phyloP scores from a whole-genome alignment of 805 yeast genomes.

The Candida coleopterorum region DNA sequence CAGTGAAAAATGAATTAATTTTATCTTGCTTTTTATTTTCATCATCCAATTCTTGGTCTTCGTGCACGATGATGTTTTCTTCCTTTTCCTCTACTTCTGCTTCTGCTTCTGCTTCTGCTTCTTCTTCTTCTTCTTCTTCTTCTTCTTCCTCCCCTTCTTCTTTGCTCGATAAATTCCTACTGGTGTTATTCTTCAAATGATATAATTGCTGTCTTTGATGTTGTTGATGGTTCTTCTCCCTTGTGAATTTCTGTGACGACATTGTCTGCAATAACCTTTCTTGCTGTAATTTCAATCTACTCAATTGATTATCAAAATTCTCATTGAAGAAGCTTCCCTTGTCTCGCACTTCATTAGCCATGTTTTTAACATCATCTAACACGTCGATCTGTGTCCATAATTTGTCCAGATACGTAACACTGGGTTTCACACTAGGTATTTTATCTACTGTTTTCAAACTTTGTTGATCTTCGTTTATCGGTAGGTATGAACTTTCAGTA shows the following conservation, averaged over 20 bases:
- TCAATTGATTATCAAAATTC: constrained; percentile 47
- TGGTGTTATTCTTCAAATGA: constrained; percentile 5
- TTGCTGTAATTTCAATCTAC: constrained; percentile 55
- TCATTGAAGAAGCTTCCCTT: constrained; percentile 49
- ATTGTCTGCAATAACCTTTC: constrained; percentile 29
- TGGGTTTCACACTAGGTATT: constrained; percentile 52
- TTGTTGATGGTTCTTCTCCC: constrained; percentile 11
- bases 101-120: too few species aligned
- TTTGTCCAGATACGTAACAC: constrained; percentile 64
- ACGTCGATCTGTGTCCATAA: constrained; percentile 87
- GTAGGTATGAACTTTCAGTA: constrained; percentile 11
- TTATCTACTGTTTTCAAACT: constrained; percentile 36
- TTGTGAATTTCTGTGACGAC: constrained; percentile 22
- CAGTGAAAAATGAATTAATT: constrained; percentile 22
- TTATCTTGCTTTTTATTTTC: constrained; percentile 24
- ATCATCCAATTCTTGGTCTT: constrained; percentile 8
- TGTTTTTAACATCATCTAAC: constrained; percentile 67
- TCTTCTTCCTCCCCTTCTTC: constrained; percentile 15
- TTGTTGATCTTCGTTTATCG: constrained; percentile 8
- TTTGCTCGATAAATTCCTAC: constrained; percentile 1
- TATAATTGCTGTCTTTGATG: constrained; percentile 18
- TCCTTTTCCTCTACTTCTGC: too few species aligned
- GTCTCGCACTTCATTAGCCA: constrained; percentile 43
- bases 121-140: constrained; percentile 15
- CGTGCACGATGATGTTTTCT: constrained; percentile 10